These are phyloP conservation scores for Carex myosuroides DNA, from an alignment of 176 grass and related monocot species.

Conservation along the genomic window DNA sequence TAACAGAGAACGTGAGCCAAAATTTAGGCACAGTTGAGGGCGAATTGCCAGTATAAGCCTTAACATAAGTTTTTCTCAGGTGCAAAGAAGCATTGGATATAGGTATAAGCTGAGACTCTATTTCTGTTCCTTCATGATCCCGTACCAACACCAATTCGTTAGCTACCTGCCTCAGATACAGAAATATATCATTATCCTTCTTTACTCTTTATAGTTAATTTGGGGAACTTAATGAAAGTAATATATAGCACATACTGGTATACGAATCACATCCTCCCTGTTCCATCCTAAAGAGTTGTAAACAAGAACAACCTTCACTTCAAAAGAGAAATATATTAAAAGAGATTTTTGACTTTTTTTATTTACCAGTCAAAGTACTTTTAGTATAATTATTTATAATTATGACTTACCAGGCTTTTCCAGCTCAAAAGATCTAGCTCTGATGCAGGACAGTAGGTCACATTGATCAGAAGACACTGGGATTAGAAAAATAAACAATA, in stretches of 20 bases:
- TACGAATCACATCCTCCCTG: constrained; percentile 38
- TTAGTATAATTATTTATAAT: neutral
- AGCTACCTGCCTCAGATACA: constrained; percentile 31
- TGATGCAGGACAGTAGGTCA: constrained; percentile 46
- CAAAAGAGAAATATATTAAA: neutral
- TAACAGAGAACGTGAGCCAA: constrained; percentile 43
- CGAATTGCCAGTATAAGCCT: constrained; percentile 30
- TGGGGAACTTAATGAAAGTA: neutral
- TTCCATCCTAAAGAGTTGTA: constrained; percentile 57
- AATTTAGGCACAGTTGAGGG: constrained; percentile 30
- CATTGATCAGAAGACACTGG: constrained; percentile 48
- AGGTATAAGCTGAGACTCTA: constrained; percentile 42
- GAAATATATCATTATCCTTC: neutral
- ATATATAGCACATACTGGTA: constrained; percentile 29
- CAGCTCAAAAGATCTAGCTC: constrained; percentile 31
- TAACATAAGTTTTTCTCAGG: constrained; percentile 28
- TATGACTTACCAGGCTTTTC: constrained; percentile 30
- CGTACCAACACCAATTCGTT: constrained; percentile 25
- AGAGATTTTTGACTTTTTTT: neutral
- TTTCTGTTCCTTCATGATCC: constrained; percentile 47
- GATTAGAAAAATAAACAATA: constrained; percentile 5
- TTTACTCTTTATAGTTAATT: neutral
- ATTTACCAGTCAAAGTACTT: neutral
- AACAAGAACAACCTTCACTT: constrained; percentile 44
- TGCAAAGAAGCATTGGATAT: constrained; percentile 24